Evolutionary conservation across 129 eudicot genomes (phyloP).

Genomic region (Logfia minima): DNA sequence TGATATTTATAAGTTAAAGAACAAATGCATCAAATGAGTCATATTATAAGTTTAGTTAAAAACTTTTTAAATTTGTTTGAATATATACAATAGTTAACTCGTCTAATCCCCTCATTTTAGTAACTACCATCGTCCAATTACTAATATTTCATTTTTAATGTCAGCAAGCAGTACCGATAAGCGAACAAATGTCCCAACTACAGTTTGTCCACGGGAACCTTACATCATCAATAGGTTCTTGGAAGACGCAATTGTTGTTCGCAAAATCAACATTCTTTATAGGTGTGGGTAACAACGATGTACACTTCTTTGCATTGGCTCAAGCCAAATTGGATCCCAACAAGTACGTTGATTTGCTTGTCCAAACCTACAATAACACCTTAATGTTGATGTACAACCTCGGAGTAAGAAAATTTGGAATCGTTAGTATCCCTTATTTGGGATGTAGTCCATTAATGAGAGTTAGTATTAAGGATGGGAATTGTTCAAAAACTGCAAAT

Average conservation of each 20-base stretch:
- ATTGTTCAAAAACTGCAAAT: slow-evolving; percentile 32
- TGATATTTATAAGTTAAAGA: no score
- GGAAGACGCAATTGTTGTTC: slow-evolving; percentile 9
- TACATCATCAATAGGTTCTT: slow-evolving; percentile 15
- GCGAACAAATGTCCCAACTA: not conserved
- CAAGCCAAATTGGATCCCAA: slow-evolving; percentile 18
- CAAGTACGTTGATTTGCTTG: slow-evolving; percentile 6
- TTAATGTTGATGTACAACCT: slow-evolving; percentile 19
- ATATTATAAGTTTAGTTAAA: no score
- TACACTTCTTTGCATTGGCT: slow-evolving; percentile 25
- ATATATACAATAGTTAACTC: no score
- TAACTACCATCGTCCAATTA: not conserved
- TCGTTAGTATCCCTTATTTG: slow-evolving; percentile 20
- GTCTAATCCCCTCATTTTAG: no score
- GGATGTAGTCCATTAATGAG: slow-evolving; percentile 39
- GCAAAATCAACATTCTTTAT: slow-evolving; percentile 26
- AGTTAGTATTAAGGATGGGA: slow-evolving; percentile 5
- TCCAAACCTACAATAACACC: slow-evolving; percentile 20
- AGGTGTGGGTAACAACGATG: slow-evolving; percentile 28
- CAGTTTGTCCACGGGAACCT: slow-evolving; percentile 29
- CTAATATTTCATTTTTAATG: not conserved
- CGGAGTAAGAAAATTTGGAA: slow-evolving; percentile 38
- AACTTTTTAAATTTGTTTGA: no score
- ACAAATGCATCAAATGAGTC: no score
- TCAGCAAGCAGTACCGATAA: slow-evolving; percentile 29